These are phyloP conservation scores for Chaetomium globosum DNA, from an alignment of 2,329 filamentous ascomycete genomes.

Conservation along the genomic window DNA sequence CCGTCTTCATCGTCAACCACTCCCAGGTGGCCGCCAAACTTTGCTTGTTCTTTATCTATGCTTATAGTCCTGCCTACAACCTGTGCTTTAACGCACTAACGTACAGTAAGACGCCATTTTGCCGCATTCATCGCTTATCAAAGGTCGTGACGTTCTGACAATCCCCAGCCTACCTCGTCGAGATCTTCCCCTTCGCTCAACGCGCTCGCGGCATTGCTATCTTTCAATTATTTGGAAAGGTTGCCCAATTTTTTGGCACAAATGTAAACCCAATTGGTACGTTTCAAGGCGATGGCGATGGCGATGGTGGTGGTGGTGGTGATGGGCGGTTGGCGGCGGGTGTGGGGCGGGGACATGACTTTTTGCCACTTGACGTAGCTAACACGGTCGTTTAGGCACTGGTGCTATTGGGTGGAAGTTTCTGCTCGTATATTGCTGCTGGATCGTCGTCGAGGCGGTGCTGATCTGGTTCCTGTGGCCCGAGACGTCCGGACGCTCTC, in stretches of 20 bases:
- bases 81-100: conserved; percentile 68
- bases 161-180: conserved; percentile 41
- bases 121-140: conserved; percentile 22
- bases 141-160: conserved; percentile 35
- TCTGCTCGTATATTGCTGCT: conserved; percentile 41
- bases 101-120: conserved; percentile 51
- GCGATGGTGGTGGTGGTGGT: too few relatives aligned
- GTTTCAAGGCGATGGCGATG: conserved; percentile 5
- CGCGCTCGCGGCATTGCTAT: conserved; percentile 41
- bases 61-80: conserved; percentile 63
- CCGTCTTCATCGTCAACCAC: conserved; percentile 41
- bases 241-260: conserved; percentile 40
- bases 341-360: conserved; percentile 15
- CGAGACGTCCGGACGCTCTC: conserved; percentile 38
- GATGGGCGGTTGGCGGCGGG: too few relatives aligned
- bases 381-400: conserved; percentile 26
- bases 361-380: background rate
- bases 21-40: conserved; percentile 44
- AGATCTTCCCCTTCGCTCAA: conserved; percentile 41
- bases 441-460: conserved; percentile 39
- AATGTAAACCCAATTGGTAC: conserved; percentile 42
- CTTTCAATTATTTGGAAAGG: conserved; percentile 42
- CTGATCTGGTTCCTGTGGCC: conserved; percentile 39
- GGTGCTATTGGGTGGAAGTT: conserved; percentile 41
- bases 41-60: conserved; percentile 62